Base-by-base conservation (phyloP, 805 yeast genomes). In the Sugiyamaella qingdaonensis region DNA sequence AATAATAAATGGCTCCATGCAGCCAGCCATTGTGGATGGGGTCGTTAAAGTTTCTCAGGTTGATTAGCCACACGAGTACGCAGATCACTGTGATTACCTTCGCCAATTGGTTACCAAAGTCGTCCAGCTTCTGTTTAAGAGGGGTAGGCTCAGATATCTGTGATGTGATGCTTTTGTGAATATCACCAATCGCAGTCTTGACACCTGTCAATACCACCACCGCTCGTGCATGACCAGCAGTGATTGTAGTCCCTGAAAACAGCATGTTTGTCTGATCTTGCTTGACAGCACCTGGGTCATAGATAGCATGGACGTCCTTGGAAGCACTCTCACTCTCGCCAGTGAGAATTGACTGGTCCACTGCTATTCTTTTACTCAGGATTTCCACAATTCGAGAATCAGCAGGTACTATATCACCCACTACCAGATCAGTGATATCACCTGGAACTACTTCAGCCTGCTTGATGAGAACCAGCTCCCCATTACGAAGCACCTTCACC, bases 111-210 rank as follows among this genome's bases (percentile, higher is more conserved):
- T 87, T 86, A 48, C 98, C 98, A 58, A 92, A 76, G 64, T 86
- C 85, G 66, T 90, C 97, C 97, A 92, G 91, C 10, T 95, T 85
- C 58, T 82, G 79, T 71, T 92, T 98, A 62, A 92, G 74, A 2
- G 99, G 99, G 18, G 99, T 92, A 69, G 97, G 98, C 70, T 91
- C 92, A 97, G 62, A 92, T 89, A 53, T 82, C 84, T 44, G 85
- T 79, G 95, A 61, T 47, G 64, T 66, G 67, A 92, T 88, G 95
- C 92, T 89, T 59, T 85, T 89, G 66, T 89, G 92, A 11, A 92
- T 96, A 48, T 85, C 76, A 50, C 99, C 99, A 69, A 92, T 88
- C 41, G 94, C 96, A 1, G 98, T 91, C 59, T 84, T 81, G 32
- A 78, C 73, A 39, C 94, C 95, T 1, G 96, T 92, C 10, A 90